Conservation (phyloP, 495 filamentous ascomycete species). For the Cairneyella variabilis region DNA sequence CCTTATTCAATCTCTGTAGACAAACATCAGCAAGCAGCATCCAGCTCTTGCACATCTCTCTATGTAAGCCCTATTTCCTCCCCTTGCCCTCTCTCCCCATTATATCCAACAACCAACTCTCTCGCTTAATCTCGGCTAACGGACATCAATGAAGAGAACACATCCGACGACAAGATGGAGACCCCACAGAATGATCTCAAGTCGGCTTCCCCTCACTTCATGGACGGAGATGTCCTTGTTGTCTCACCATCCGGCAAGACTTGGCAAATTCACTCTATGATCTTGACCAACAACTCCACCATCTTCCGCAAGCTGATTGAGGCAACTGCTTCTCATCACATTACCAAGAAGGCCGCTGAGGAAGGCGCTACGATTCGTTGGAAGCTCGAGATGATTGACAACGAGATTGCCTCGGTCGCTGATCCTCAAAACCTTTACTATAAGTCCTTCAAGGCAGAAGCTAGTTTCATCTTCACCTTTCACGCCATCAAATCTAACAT, state of each 20-base stretch:
- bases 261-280: slow-evolving; percentile 33
- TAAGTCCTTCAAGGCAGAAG: slow-evolving; percentile 7
- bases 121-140: too few species aligned
- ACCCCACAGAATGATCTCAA: too few species aligned
- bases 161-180: too few species aligned
- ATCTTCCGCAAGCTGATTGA: slow-evolving; percentile 20
- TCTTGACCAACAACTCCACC: slow-evolving; percentile 24
- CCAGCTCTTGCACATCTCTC: too few species aligned
- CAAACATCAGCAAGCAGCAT: too few species aligned
- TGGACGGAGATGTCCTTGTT: slow-evolving; percentile 37
- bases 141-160: too few species aligned
- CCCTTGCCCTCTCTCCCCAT: too few species aligned
- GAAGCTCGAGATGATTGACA: slow-evolving; percentile 20
- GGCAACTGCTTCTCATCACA: slow-evolving; percentile 1
- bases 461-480: slow-evolving; percentile 2
- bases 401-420: background rate
- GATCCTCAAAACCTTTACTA: background rate
- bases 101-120: too few species aligned
- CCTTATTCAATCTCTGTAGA: too few species aligned
- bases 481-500: background rate
- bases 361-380: slow-evolving; percentile 21
- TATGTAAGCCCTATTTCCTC: too few species aligned
- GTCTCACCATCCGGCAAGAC: slow-evolving; percentile 26
- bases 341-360: slow-evolving; percentile 13
- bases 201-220: slow-evolving; percentile 23